Conservation (phyloP, 2,329 filamentous ascomycete species). For the Colletotrichum tanaceti region DNA sequence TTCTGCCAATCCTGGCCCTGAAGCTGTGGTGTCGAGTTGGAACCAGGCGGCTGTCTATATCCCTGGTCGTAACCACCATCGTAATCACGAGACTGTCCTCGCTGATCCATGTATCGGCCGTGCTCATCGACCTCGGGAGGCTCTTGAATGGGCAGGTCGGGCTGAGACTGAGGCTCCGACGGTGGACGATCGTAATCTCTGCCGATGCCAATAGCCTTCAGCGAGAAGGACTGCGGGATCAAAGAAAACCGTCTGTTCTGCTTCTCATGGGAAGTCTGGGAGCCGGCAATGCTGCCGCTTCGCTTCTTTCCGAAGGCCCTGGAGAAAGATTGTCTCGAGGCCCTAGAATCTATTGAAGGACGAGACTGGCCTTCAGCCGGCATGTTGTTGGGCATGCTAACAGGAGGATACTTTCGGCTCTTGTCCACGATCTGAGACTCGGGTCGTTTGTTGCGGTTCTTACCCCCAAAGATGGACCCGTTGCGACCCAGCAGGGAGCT, state of each 20-base stretch:
- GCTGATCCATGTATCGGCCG: conserved; percentile 50
- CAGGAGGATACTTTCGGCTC: conserved; percentile 83
- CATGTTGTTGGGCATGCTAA: conserved; percentile 85
- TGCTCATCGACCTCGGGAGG: conserved; percentile 54
- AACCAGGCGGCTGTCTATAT: conserved; percentile 35
- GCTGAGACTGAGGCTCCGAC: conserved; percentile 61
- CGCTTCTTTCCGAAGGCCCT: conserved; percentile 76
- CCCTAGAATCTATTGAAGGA: conserved; percentile 76
- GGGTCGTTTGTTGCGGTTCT: conserved; percentile 60
- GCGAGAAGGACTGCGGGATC: conserved; percentile 71
- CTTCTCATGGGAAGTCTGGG: conserved; percentile 68
- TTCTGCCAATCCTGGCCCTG: conserved; percentile 47
- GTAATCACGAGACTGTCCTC: conserved; percentile 37
- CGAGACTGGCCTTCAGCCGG: conserved; percentile 68
- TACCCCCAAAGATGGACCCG: conserved; percentile 81
- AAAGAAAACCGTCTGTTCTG: conserved; percentile 76
- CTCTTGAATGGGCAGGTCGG: conserved; percentile 65
- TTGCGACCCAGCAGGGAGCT: conserved; percentile 86
- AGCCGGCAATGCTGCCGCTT: conserved; percentile 73
- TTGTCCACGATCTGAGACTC: conserved; percentile 52
- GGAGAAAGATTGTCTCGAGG: conserved; percentile 76
- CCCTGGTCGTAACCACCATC: conserved; percentile 38
- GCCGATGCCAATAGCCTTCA: conserved; percentile 72
- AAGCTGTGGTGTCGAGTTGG: conserved; percentile 45
- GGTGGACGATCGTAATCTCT: conserved; percentile 63